Base-by-base conservation (phyloP, 768 basidiomycete species). In the Phylloporus sp. region DNA sequence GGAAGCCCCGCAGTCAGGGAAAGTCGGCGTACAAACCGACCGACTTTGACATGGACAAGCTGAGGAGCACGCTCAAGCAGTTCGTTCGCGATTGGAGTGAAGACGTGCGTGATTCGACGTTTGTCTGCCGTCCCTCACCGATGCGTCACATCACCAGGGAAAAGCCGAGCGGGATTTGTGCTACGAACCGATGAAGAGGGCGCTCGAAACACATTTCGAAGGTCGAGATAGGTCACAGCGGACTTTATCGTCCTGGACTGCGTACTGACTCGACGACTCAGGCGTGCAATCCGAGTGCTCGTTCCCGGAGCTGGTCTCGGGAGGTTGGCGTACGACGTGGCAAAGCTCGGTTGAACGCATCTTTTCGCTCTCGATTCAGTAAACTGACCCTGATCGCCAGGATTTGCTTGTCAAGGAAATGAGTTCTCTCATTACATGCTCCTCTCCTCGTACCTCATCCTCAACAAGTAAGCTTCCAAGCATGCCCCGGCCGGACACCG, bases 341-440 rank as follows among this genome's bases (percentile, higher is more conserved):
- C 91, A 6, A 79, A 76, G 26, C 72, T 85, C 44, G 93, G 91
- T 90, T 57, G 27, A 72, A 50, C 38, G 28, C 23, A 40, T 33
- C 27, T 38, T 11, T 44, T 18, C 28, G 3, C 4, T 6, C 13
- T 42, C 13, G 18, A 37, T 4, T 23, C 18, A n/a, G 6, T 13
- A 18, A n/a, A 8, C 34, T 50, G n/a, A 52, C 34, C 13, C 10
- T 31, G 39, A 36, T 1, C 38, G 9, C 42, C 38, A 92, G 93
- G 93, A 4, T 97, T 92, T 56, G 69, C 86, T 1, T 91, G 87
- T 53, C 93, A 95, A 65, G 93, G 88, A 18, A 96, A 96, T 61
- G 94, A 98, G 66, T 96, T 96, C 63, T 92, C 90, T 26, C 87
- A 94, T 54, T 91, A 90, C 66, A 95, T 94, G 92, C 77, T 98